Evolutionary conservation across 1,139 yeast genomes (phyloP).

Genomic region (Scheffersomyces parashehatae): DNA sequence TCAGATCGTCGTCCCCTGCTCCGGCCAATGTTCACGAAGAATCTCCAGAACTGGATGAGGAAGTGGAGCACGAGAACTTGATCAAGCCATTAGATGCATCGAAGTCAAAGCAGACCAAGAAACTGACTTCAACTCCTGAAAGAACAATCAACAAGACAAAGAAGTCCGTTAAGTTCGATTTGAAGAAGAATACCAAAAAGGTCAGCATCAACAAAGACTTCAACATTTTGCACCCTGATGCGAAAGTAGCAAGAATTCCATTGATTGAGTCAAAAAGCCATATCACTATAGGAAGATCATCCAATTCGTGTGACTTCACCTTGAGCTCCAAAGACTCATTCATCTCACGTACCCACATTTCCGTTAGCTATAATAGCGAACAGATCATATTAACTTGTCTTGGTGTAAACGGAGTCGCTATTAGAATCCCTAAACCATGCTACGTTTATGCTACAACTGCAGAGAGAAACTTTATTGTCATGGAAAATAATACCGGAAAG

Average conservation of each 20-base stretch:
- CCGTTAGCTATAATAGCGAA: constrained; percentile 24
- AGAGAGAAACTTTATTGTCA: constrained; percentile 30
- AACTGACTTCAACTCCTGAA: too few relatives aligned
- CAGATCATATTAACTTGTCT: constrained; percentile 51
- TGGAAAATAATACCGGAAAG: constrained; percentile 29
- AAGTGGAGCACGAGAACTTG: not conserved
- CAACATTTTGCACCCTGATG: constrained; percentile 42
- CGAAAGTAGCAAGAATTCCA: constrained; percentile 39
- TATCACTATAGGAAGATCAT: constrained; percentile 61
- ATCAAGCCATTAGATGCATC: too few relatives aligned
- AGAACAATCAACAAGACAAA: not conserved
- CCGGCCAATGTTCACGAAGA: constrained; percentile 4
- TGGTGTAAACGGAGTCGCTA: constrained; percentile 71
- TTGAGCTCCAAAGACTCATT: constrained; percentile 55
- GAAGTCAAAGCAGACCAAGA: not conserved
- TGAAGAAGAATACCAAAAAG: constrained; percentile 5
- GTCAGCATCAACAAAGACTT: constrained; percentile 32
- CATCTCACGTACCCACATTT: constrained; percentile 69
- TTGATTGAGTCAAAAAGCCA: constrained; percentile 23
- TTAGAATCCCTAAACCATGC: constrained; percentile 57
- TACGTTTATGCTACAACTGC: constrained; percentile 29
- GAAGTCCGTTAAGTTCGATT: constrained; percentile 10
- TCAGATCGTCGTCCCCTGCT: constrained; percentile 48
- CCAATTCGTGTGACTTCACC: constrained; percentile 59
- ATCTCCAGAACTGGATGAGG: constrained; percentile 8